Percentiles rank a stretch among this genome's conserved stretches.
These are phyloP conservation scores for Didymella arachidicola DNA, from an alignment of 2,329 filamentous ascomycete species.

Conservation along the genomic window DNA sequence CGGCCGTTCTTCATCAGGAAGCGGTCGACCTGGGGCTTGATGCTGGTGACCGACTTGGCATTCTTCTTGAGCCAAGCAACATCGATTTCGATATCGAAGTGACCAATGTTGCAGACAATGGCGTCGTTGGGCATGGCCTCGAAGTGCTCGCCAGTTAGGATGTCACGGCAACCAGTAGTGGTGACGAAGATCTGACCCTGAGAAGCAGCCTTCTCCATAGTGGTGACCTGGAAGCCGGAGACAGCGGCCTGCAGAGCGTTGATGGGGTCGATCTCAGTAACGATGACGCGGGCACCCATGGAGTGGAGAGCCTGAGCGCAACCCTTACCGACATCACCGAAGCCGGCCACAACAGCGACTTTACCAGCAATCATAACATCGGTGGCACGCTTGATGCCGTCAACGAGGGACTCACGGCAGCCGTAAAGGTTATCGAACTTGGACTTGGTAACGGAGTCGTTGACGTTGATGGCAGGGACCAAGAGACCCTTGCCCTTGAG, in stretches of 20 bases:
- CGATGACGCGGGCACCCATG: slow-evolving; percentile 96
- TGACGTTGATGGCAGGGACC: slow-evolving; percentile 96
- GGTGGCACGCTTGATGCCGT: slow-evolving; percentile 99
- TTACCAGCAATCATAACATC: slow-evolving; percentile 99
- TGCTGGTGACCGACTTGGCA: slow-evolving; percentile 91
- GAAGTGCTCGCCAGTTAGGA: slow-evolving; percentile 91
- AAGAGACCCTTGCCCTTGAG: slow-evolving; percentile 79
- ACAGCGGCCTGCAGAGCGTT: slow-evolving; percentile 99
- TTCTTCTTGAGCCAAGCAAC: slow-evolving; percentile 99
- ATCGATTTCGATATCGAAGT: slow-evolving; percentile 99
- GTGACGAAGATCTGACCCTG: slow-evolving; percentile 98
- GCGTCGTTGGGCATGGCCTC: slow-evolving; percentile 95
- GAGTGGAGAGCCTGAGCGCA: slow-evolving; percentile 94
- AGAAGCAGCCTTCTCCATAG: slow-evolving; percentile 94
- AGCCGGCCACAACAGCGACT: slow-evolving; percentile 96
- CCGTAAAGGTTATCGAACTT: slow-evolving; percentile 99
- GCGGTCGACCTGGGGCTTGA: slow-evolving; percentile 99
- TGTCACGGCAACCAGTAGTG: slow-evolving; percentile 98
- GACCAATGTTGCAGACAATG: slow-evolving; percentile 99
- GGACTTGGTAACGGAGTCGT: slow-evolving; percentile 99
- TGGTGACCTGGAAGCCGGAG: slow-evolving; percentile 94
- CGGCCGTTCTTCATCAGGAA: slow-evolving; percentile 92
- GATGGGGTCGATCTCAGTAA: slow-evolving; percentile 98
- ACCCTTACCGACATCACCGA: slow-evolving; percentile 98
- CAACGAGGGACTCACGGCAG: slow-evolving; percentile 97